Evolutionary conservation across 768 basidiomycete genomes (phyloP).

Genomic region (Filobasidium floriforme): DNA sequence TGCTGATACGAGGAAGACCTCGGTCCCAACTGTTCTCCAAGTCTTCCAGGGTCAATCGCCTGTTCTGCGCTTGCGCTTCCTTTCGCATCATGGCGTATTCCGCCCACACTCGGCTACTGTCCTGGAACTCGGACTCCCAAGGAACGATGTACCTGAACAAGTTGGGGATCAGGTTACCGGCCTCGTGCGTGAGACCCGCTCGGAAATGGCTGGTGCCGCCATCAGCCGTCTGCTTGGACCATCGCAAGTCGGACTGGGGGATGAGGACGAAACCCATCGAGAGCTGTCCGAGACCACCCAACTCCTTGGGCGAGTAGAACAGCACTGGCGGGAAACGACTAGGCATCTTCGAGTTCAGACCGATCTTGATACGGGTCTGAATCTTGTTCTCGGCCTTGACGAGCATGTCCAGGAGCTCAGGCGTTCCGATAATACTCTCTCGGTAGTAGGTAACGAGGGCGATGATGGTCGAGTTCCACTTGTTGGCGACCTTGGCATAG

Average conservation of each 20-base stretch:
- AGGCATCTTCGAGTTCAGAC: slow-evolving; percentile 99
- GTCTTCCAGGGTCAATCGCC: slow-evolving; percentile 92
- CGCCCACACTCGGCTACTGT: slow-evolving; percentile 97
- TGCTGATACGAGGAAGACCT: slow-evolving; percentile 78
- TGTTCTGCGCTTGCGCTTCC: slow-evolving; percentile 98
- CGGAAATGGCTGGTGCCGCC: slow-evolving; percentile 98
- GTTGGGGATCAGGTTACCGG: slow-evolving; percentile 82
- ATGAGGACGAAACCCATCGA: slow-evolving; percentile 99
- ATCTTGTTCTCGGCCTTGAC: slow-evolving; percentile 99
- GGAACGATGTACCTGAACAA: slow-evolving; percentile 93
- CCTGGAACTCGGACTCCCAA: slow-evolving; percentile 95
- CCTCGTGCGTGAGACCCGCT: slow-evolving; percentile 83
- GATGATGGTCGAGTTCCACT: slow-evolving; percentile 66
- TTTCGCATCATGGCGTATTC: slow-evolving; percentile 99
- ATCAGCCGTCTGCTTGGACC: slow-evolving; percentile 97
- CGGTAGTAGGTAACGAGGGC: slow-evolving; percentile 97
- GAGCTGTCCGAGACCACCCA: slow-evolving; percentile 96
- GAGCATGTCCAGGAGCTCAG: slow-evolving; percentile 86
- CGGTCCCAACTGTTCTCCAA: slow-evolving; percentile 94
- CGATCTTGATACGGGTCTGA: slow-evolving; percentile 98
- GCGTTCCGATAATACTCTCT: slow-evolving; percentile 94
- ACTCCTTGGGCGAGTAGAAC: slow-evolving; percentile 95
- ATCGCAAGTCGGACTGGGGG: slow-evolving; percentile 91
- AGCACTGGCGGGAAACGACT: slow-evolving; percentile 81
- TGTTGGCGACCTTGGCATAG: slow-evolving; percentile 88